Evolutionary conservation across 2,329 filamentous ascomycete species (phyloP).

Genomic region (Alternaria postmessia): DNA sequence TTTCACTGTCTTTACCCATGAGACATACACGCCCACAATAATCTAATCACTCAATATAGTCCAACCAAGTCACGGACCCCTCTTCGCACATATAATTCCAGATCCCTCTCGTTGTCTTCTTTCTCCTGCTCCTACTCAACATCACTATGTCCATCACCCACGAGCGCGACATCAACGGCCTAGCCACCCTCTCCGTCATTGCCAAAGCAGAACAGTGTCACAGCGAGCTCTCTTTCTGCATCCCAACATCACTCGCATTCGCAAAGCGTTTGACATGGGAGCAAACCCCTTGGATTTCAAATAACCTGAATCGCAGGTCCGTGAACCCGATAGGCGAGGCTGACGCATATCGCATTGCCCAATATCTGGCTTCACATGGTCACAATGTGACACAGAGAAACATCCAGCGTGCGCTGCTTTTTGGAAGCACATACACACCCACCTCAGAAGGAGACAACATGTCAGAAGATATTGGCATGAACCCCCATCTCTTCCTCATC

Average conservation of each 20-base stretch:
- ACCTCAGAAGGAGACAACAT: neutral
- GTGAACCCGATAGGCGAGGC: constrained; percentile 13
- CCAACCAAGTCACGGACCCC: neutral
- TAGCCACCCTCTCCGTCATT: neutral
- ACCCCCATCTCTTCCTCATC: constrained; percentile 25
- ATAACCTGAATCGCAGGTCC: neutral
- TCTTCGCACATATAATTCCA: neutral
- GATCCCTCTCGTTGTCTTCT: neutral
- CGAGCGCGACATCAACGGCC: constrained; percentile 6
- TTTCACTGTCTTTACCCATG: neutral
- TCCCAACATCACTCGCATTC: constrained; percentile 27
- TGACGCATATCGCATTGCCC: constrained; percentile 15
- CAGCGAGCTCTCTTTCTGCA: constrained; percentile 24
- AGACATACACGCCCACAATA: neutral
- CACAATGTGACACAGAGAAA: neutral
- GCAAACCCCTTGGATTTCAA: constrained; percentile 27
- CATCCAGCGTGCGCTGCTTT: constrained; percentile 14
- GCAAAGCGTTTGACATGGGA: constrained; percentile 33
- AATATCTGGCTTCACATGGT: neutral
- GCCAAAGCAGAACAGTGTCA: constrained; percentile 1
- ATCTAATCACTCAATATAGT: neutral
- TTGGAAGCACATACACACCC: constrained; percentile 18
- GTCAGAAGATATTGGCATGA: neutral
- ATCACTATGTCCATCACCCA: constrained; percentile 1
- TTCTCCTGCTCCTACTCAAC: neutral